Evolutionary conservation across 202 grass and related monocot genomes (phyloP).

Genomic region (Schoenoplectus tabernaemontani): DNA sequence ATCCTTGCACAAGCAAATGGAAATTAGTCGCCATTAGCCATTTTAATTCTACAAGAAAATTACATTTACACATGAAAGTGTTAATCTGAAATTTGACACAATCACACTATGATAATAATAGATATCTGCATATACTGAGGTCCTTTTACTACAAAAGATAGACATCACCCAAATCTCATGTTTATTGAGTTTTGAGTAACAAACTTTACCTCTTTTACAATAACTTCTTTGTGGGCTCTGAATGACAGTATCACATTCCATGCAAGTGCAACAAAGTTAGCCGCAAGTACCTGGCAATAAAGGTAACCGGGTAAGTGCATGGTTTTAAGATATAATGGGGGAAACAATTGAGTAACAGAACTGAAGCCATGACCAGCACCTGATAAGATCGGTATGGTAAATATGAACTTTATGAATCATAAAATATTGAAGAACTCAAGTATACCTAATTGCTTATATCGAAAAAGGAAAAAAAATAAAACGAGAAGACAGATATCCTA

Average conservation of each 20-base stretch:
- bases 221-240: slow-evolving; percentile 79
- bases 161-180: background rate
- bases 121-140: background rate
- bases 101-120: background rate
- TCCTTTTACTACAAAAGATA: background rate
- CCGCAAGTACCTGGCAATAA: slow-evolving; percentile 58
- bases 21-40: background rate
- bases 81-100: background rate
- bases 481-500: background rate
- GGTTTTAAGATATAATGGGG: background rate
- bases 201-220: slow-evolving; percentile 47
- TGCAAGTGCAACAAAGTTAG: slow-evolving; percentile 78
- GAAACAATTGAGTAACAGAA: background rate
- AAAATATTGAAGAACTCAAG: background rate
- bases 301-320: background rate
- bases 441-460: background rate
- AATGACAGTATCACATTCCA: slow-evolving; percentile 94
- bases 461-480: slow-evolving; percentile 18
- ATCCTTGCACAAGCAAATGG: background rate
- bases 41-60: slow-evolving; percentile 8
- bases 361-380: background rate
- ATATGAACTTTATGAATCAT: background rate
- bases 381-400: background rate
- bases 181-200: background rate
- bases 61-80: background rate